Percentiles rank a stretch among this genome's conserved stretches.
Evolutionary conservation across 371 early-diverging fungal species (phyloP).

Genomic region (Chytridium lagenaria): DNA sequence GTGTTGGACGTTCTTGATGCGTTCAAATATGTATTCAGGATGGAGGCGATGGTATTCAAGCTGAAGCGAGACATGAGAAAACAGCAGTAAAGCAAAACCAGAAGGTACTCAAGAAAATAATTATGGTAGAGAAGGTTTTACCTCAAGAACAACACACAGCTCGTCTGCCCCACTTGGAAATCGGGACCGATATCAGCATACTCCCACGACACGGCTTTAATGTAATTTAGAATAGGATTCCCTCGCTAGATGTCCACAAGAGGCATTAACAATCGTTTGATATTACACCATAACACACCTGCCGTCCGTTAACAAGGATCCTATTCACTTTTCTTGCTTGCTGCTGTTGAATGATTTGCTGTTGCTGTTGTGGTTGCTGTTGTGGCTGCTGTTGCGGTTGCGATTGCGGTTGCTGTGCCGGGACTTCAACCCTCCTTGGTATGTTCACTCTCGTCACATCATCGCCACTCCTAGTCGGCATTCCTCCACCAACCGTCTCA

Average conservation of each 20-base stretch:
- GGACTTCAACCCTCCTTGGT: too few relatives aligned
- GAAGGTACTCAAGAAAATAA: constrained; percentile 73
- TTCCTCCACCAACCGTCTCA: too few relatives aligned
- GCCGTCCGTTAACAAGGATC: constrained; percentile 4
- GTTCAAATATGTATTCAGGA: constrained; percentile 85
- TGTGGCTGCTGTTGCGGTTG: not conserved
- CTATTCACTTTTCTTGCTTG: constrained; percentile 13
- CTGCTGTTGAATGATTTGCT: too few relatives aligned
- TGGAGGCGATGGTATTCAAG: constrained; percentile 91
- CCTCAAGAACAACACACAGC: constrained; percentile 82
- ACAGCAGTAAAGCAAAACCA: not conserved
- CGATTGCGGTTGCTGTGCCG: not conserved
- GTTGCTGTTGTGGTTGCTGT: not conserved
- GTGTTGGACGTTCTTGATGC: constrained; percentile 66
- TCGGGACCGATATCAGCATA: constrained; percentile 80
- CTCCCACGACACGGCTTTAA: constrained; percentile 87
- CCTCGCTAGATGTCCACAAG: constrained; percentile 60
- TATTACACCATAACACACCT: not conserved
- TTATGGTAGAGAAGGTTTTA: too few relatives aligned
- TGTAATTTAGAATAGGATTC: constrained; percentile 77
- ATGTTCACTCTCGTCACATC: not conserved
- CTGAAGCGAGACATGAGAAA: constrained; percentile 46
- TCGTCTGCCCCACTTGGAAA: constrained; percentile 79
- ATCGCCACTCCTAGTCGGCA: not conserved
- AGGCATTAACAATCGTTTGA: too few relatives aligned